phyloP scores from a whole-genome alignment of 1,284 basidiomycete genomes.

The Psilocybe mexicana region DNA sequence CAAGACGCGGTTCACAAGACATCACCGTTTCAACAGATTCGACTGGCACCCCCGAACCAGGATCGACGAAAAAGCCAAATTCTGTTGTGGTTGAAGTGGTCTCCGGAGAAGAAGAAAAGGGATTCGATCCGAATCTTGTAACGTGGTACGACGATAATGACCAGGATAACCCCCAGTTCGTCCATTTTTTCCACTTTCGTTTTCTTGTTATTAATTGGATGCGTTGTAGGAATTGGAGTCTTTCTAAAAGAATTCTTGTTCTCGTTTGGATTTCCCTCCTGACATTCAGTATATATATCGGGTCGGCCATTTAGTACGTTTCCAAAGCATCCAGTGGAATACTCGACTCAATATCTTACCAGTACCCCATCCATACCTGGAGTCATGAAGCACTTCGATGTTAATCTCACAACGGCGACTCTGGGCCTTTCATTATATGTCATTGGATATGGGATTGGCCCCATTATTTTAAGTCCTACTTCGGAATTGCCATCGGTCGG shows the following conservation, averaged over 20 bases:
- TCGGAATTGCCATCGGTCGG: conserved; percentile 4
- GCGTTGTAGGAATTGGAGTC: conserved; percentile 1
- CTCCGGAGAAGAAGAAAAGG: background rate
- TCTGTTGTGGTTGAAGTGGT: background rate
- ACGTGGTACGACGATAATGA: conserved; percentile 5
- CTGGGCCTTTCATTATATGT: conserved; percentile 4
- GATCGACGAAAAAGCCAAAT: background rate
- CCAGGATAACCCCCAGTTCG: conserved; percentile 3
- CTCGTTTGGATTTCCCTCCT: background rate
- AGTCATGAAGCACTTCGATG: background rate
- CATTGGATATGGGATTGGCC: conserved; percentile 3
- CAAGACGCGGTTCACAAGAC: background rate
- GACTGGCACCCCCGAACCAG: background rate
- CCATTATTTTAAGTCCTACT: background rate
- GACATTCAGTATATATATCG: conserved; percentile 6
- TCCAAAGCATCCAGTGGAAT: background rate
- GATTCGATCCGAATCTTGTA: background rate
- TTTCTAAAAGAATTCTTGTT: background rate
- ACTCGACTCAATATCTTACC: no score
- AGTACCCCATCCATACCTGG: conserved; percentile 4
- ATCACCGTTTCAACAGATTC: background rate
- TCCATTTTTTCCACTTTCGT: background rate
- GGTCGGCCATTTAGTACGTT: background rate
- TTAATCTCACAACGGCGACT: background rate
- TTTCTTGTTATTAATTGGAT: background rate